Evolutionary conservation across 2,329 filamentous ascomycete species (phyloP), one percentile per base, ranked within the genome.

Genomic region (Calonectria montana): DNA sequence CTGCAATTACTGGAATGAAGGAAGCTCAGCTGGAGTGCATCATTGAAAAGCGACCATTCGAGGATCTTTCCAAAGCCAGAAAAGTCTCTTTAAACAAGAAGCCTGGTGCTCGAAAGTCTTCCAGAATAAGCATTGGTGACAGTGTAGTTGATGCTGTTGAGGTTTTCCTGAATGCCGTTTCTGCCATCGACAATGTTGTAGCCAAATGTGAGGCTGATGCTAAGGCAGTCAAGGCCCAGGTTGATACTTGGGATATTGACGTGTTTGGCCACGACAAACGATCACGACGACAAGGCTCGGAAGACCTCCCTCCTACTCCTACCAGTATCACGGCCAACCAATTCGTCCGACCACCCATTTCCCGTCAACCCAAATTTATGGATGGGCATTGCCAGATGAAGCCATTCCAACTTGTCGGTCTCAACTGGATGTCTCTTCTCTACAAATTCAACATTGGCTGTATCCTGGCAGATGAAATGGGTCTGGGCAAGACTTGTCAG

Each of bases 401-500:
- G 81, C 93, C 97, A 41, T 98, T 98, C 80, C 97, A 99, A 81
- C 86, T 98, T 23, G 95, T 97, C 35, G 97, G 97, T 4, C 89
- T 99, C 64, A 98, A 98, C 81, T 99, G 97, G 97, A 89, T 99
- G 80, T 91, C 92, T 67, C 85, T 98, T 55, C 88, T 99, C 16
- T 97, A 95, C 84, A 88, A 92, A 65, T 92, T 94, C 70, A 88
- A 92, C 31, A 89, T 97, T 64, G 96, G 94, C 55, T 96, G 95
- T 74, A 98, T 99, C 69, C 87, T 99, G 21, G 97, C 97, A 2
- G 97, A 99, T 81, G 97, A 99, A 81, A 99, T 99, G 97, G 97
- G 94, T 64, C 87, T 96, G 47, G 97, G 97, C 55, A 99, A 99
- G 87, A 99, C 97, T 0, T 98, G 95, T 78, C 96, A 99, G 80